Evolutionary conservation across 495 filamentous ascomycete genomes (phyloP).

Genomic region (Penicillium antarcticum): DNA sequence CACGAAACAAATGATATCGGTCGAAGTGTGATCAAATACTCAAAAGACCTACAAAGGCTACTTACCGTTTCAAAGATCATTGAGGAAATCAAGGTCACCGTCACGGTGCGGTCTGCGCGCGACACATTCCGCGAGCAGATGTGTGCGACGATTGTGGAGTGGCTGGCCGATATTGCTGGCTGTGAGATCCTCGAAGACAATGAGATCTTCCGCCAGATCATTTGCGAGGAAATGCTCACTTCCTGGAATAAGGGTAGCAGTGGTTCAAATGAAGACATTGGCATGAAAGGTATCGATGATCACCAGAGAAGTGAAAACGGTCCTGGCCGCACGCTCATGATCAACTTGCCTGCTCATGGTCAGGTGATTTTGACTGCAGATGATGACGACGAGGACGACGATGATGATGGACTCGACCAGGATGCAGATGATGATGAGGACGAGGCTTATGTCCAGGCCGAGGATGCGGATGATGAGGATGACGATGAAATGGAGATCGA

Average conservation of each 20-base stretch:
- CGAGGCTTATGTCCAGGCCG: constrained; percentile 42
- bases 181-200: constrained; percentile 80
- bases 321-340: constrained; percentile 34
- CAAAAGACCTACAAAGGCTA: constrained; percentile 64
- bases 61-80: constrained; percentile 75
- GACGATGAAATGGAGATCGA: constrained; percentile 32
- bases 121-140: constrained; percentile 98
- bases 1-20: constrained; percentile 86
- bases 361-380: constrained; percentile 39
- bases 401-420: constrained; percentile 46
- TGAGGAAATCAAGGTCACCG: constrained; percentile 92
- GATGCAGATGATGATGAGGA: constrained; percentile 46
- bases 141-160: constrained; percentile 96
- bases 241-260: constrained; percentile 83
- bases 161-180: constrained; percentile 88
- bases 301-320: constrained; percentile 57
- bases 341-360: constrained; percentile 38
- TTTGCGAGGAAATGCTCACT: constrained; percentile 88
- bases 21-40: constrained; percentile 76
- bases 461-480: constrained; percentile 45
- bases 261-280: constrained; percentile 80
- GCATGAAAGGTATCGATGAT: constrained; percentile 84
- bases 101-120: constrained; percentile 87
- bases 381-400: constrained; percentile 47
- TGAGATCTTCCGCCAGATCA: constrained; percentile 70